phyloP scores from a whole-genome alignment of 495 filamentous ascomycete genomes.

The Hypoxylon fuscum region DNA sequence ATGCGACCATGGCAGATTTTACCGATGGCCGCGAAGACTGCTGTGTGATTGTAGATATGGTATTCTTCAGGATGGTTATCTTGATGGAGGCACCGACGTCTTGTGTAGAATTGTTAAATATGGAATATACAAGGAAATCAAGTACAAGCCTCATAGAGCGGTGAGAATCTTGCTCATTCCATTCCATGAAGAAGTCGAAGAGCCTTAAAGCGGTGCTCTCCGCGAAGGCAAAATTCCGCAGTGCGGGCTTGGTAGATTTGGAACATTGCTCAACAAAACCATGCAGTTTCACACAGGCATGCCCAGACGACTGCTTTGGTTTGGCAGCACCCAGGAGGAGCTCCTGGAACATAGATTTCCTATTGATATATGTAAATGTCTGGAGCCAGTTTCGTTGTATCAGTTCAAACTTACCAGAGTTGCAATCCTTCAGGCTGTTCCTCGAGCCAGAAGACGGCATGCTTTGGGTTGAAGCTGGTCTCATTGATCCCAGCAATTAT shows the following conservation, averaged over 20 bases:
- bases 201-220: constrained; percentile 63
- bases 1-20: constrained; percentile 69
- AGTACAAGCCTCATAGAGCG: constrained; percentile 80
- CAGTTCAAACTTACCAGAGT: constrained; percentile 36
- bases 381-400: background rate
- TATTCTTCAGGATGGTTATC: constrained; percentile 48
- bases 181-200: constrained; percentile 76
- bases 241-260: constrained; percentile 50
- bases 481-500: constrained; percentile 30
- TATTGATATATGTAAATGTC: constrained; percentile 9
- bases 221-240: constrained; percentile 59
- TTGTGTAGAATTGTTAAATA: constrained; percentile 58
- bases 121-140: constrained; percentile 62
- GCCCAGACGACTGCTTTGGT: constrained; percentile 53
- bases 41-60: constrained; percentile 60
- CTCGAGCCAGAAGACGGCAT: constrained; percentile 50
- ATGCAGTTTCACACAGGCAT: constrained; percentile 61
- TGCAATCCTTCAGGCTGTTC: constrained; percentile 40
- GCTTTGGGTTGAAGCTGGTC: constrained; percentile 43
- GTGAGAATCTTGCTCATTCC: constrained; percentile 75
- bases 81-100: constrained; percentile 48
- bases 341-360: constrained; percentile 44
- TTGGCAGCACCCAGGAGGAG: constrained; percentile 57
- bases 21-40: constrained; percentile 61
- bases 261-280: constrained; percentile 63